Conservation (phyloP, 495 filamentous ascomycete species). For the Jackrogersella minutella region DNA sequence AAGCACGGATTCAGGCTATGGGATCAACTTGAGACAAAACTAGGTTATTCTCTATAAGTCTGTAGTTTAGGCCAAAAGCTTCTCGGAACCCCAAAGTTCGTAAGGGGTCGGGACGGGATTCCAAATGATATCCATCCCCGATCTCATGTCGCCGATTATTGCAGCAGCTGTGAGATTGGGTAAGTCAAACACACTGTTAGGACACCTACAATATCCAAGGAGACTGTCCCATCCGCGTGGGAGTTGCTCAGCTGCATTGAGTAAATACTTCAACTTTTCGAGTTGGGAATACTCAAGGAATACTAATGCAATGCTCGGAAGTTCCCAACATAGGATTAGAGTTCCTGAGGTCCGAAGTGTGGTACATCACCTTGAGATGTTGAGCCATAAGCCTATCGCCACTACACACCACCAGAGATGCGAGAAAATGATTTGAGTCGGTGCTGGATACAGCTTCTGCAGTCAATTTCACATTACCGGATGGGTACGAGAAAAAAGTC, state of each 20-base stretch:
- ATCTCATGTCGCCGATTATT: slow-evolving; percentile 4
- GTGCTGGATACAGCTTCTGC: not conserved
- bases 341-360: slow-evolving; percentile 10
- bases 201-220: not conserved
- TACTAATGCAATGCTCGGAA: slow-evolving; percentile 3
- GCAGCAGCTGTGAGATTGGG: slow-evolving; percentile 8
- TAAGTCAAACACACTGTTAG: not conserved
- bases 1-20: not conserved
- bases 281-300: not conserved
- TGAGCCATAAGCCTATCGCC: not conserved
- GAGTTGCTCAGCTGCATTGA: slow-evolving; percentile 1
- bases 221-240: not conserved
- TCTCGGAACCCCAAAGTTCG: slow-evolving; percentile 25
- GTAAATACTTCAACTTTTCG: slow-evolving; percentile 5
- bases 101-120: not conserved
- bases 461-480: not conserved
- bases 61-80: slow-evolving; percentile 25
- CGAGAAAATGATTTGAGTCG: not conserved
- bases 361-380: not conserved
- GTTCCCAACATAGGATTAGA: slow-evolving; percentile 5
- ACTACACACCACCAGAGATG: not conserved
- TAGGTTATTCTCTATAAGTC: slow-evolving; percentile 21
- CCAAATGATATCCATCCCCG: slow-evolving; percentile 10
- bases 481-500: no score
- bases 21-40: slow-evolving; percentile 21